Conservation (phyloP, 495 filamentous ascomycete genomes). For the Trichoderma reesei region DNA sequence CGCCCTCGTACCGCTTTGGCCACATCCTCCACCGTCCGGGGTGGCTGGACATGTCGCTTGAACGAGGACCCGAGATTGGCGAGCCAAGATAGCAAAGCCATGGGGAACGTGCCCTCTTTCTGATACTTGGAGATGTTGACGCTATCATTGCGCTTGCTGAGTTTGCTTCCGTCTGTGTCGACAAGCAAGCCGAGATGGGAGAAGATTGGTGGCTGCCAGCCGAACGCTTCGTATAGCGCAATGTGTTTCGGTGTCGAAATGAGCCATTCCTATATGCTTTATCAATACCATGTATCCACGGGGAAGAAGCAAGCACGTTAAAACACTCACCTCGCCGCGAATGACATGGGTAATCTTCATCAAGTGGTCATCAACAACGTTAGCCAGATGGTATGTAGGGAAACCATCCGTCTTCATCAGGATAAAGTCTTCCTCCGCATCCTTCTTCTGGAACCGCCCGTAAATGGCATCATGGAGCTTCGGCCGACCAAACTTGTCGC, state of each 20-base stretch:
- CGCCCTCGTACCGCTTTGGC: slow-evolving; percentile 46
- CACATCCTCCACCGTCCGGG: slow-evolving; percentile 50
- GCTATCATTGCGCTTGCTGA: slow-evolving; percentile 77
- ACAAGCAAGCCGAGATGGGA: slow-evolving; percentile 83
- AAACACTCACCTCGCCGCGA: slow-evolving; percentile 57
- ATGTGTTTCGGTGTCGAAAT: slow-evolving; percentile 85
- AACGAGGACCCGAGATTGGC: slow-evolving; percentile 58
- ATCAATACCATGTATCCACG: slow-evolving; percentile 1
- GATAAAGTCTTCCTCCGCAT: slow-evolving; percentile 49
- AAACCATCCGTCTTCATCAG: slow-evolving; percentile 82
- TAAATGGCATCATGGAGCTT: slow-evolving; percentile 69
- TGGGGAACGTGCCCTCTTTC: slow-evolving; percentile 59
- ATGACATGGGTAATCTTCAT: slow-evolving; percentile 97
- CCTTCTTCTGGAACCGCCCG: slow-evolving; percentile 42
- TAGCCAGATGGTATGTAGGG: slow-evolving; percentile 94
- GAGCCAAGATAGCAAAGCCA: slow-evolving; percentile 72
- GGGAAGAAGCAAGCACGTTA: neutral
- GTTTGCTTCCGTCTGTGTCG: slow-evolving; percentile 64
- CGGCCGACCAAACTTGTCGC: slow-evolving; percentile 39
- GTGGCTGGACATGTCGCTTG: neutral
- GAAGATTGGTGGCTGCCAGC: slow-evolving; percentile 74
- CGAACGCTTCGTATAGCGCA: slow-evolving; percentile 77
- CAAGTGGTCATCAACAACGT: slow-evolving; percentile 87
- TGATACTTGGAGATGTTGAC: slow-evolving; percentile 61
- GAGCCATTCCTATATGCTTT: slow-evolving; percentile 66